Percentiles rank a stretch among this genome's conserved stretches.
These are phyloP conservation scores for Ocimum tenuiflorum DNA, from an alignment of 257 asterid genomes.

Conservation along the genomic window DNA sequence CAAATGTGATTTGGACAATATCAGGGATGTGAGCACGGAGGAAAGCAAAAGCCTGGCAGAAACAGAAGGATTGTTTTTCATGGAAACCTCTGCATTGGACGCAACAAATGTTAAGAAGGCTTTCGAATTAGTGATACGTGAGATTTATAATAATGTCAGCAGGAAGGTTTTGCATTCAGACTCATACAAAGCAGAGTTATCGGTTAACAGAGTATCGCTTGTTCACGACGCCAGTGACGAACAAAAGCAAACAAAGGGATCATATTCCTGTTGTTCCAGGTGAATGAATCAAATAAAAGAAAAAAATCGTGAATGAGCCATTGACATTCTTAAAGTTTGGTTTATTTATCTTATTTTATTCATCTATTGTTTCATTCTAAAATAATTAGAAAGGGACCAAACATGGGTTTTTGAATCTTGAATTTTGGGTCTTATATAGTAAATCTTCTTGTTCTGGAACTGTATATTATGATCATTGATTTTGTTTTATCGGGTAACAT, in stretches of 20 bases:
- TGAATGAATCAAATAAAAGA: constrained; percentile 17
- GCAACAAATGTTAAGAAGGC: constrained; percentile 50
- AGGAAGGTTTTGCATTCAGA: constrained; percentile 63
- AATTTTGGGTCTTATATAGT: neutral
- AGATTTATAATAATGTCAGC: constrained; percentile 53
- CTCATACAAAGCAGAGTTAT: constrained; percentile 50
- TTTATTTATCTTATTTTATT: constrained; percentile 17
- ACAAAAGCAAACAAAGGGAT: constrained; percentile 33
- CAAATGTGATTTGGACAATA: constrained; percentile 44
- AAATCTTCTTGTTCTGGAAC: constrained; percentile 12
- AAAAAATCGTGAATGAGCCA: constrained; percentile 1
- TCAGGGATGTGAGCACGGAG: constrained; percentile 48
- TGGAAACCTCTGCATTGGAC: constrained; percentile 64
- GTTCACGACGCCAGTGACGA: constrained; percentile 35
- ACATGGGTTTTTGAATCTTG: constrained; percentile 3
- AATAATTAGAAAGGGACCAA: constrained; percentile 15
- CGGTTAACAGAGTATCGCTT: constrained; percentile 48
- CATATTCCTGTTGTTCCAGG: constrained; percentile 50
- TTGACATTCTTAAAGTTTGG: neutral
- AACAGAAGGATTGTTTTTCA: constrained; percentile 55
- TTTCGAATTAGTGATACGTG: constrained; percentile 48
- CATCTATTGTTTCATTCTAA: constrained; percentile 15
- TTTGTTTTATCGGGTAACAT: neutral
- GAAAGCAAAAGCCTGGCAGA: constrained; percentile 58
- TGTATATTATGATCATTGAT: constrained; percentile 13